Conservation (phyloP, 176 grass and related monocot species). For the Musa acuminata region DNA sequence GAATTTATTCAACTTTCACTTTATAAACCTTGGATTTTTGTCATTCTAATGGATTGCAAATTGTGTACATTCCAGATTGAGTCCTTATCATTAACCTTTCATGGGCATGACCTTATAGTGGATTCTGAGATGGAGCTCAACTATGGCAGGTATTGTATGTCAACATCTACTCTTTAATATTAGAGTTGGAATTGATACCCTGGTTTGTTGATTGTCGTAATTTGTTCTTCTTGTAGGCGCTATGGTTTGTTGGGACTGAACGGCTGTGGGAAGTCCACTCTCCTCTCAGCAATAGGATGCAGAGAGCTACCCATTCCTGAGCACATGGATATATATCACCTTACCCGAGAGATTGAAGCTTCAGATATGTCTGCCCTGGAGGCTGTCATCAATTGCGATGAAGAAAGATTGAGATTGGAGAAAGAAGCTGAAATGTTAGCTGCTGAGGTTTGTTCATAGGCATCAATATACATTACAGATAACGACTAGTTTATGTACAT, state of each 20-base stretch:
- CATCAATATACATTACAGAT: slow-evolving; percentile 3
- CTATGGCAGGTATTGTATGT: slow-evolving; percentile 59
- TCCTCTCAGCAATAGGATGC: slow-evolving; percentile 74
- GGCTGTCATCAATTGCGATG: slow-evolving; percentile 83
- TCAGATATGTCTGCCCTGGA: slow-evolving; percentile 83
- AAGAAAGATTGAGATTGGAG: slow-evolving; percentile 76
- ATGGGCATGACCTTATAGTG: slow-evolving; percentile 97
- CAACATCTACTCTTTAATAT: background rate
- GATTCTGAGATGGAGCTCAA: slow-evolving; percentile 94
- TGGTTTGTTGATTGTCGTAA: background rate
- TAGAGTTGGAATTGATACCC: background rate
- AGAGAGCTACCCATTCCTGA: slow-evolving; percentile 89
- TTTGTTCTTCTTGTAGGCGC: slow-evolving; percentile 42
- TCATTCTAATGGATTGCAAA: no score
- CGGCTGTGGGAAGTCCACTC: slow-evolving; percentile 92
- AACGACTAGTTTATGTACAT: background rate
- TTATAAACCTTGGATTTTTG: background rate
- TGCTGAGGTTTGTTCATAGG: slow-evolving; percentile 36
- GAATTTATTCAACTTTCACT: background rate
- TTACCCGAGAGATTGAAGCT: slow-evolving; percentile 78
- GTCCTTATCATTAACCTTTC: slow-evolving; percentile 85
- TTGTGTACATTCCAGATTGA: slow-evolving; percentile 58
- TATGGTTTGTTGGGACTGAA: slow-evolving; percentile 95
- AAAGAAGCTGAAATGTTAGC: slow-evolving; percentile 83
- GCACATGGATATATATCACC: slow-evolving; percentile 97